Evolutionary conservation across 2,329 filamentous ascomycete species (phyloP), one percentile per base, ranked within the genome.

Genomic region (Metarhizium album): DNA sequence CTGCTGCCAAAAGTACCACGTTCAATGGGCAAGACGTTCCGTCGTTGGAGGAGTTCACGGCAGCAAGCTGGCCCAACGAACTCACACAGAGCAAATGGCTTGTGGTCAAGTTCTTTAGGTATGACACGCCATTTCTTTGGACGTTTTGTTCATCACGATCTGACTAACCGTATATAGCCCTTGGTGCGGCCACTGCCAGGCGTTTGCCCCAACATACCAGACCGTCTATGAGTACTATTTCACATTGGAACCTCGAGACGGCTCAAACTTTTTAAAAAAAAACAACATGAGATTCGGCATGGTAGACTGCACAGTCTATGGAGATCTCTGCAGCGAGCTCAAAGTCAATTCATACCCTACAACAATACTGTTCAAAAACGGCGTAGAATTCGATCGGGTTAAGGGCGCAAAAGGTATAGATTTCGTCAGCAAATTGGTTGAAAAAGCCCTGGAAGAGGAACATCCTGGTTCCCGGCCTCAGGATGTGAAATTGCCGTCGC

Each of bases 211-310:
- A 7, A 84, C 81, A 47, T 96, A 82, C 75, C 90, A 97, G 69
- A 96, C 90, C 4, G 69, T 91, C 14, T 95, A 97, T 74, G 93
- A 98, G 71, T 96, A 84, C 68, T 98, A 96, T 72, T 74, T 88
- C 71, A 96, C 90, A 37, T 93, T 88, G 37, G 84, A 89, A 60
- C 84, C 86, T 16, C 71, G 84, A 65, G 59, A 74, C 65, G 55
- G 80, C 70, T 70, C 75, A 40, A 68, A 70, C 27, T 96, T 96
- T 62, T 82, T 83, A 31, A 76, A 83, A 50, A 93, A 83, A 66
- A 97, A 97, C 69, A 82, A 91, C 68, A 91, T 95, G 67, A 83
- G 87, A 59, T 96, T 98, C 63, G 91, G 79, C 29, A 81, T 79
- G 52, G 70, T 98, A 56, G 89, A 98, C 70, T 98, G 93, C 67